These are phyloP conservation scores for Glaciozyma martinii DNA, from an alignment of 768 basidiomycete species.

Conservation along the genomic window DNA sequence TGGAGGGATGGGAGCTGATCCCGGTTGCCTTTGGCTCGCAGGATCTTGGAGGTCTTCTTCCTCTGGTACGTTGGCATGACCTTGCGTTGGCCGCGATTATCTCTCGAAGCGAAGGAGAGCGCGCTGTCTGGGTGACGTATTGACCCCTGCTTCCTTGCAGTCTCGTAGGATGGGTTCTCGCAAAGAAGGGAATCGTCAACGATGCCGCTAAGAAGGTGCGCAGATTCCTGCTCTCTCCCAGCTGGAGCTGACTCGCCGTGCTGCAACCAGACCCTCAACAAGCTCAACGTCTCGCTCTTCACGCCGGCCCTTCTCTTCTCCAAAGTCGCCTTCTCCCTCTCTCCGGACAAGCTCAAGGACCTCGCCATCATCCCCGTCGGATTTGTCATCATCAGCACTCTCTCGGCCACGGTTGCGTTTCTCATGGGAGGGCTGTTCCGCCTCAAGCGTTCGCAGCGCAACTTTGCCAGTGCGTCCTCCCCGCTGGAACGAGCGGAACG, in stretches of 20 bases:
- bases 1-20: neutral
- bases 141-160: neutral
- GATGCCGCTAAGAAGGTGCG: conserved; percentile 77
- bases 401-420: conserved; percentile 63
- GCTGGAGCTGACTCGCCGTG: too few species aligned
- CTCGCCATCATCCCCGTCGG: conserved; percentile 66
- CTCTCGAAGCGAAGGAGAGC: neutral
- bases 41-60: conserved; percentile 29
- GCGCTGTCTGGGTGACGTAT: neutral
- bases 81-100: too few species aligned
- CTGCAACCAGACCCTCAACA: conserved; percentile 32
- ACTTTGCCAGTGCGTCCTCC: conserved; percentile 31
- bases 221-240: neutral
- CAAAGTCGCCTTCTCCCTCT: conserved; percentile 73
- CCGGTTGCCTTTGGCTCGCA: neutral
- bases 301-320: conserved; percentile 38
- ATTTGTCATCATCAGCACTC: conserved; percentile 63
- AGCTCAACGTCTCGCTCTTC: conserved; percentile 76
- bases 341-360: conserved; percentile 70
- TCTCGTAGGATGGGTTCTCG: conserved; percentile 49
- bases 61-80: conserved; percentile 12
- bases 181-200: conserved; percentile 69
- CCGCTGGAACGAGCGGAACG: neutral
- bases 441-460: conserved; percentile 70
- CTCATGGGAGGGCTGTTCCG: conserved; percentile 55